phyloP scores from a whole-genome alignment of 2,329 filamentous ascomycete species.

The Xylariaceae sp. region DNA sequence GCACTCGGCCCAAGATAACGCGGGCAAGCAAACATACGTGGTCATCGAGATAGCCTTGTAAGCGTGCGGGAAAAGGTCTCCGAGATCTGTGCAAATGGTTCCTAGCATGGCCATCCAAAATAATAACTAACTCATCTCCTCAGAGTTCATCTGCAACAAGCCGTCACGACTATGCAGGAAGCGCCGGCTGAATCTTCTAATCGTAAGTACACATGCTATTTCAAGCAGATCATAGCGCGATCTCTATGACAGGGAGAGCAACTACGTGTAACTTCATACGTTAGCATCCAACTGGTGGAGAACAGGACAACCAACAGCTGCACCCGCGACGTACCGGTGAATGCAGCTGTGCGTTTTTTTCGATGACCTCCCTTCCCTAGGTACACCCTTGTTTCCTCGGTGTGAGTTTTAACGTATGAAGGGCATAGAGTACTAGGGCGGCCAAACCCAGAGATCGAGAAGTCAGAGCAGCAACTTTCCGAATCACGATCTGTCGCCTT shows the following conservation, averaged over 20 bases:
- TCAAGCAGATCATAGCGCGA: too few relatives aligned
- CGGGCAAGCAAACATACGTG: neutral
- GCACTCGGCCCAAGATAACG: neutral
- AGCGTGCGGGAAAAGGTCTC: too few relatives aligned
- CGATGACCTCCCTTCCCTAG: too few relatives aligned
- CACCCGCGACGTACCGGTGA: too few relatives aligned
- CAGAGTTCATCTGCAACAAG: conserved; percentile 17
- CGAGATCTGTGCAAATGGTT: conserved; percentile 1
- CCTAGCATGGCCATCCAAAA: neutral
- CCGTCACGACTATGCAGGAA: conserved; percentile 14
- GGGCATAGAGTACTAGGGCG: too few relatives aligned
- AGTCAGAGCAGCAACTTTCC: conserved; percentile 21
- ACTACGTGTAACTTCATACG: too few relatives aligned
- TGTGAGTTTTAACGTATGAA: neutral
- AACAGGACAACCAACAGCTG: too few relatives aligned
- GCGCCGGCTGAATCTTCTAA: neutral
- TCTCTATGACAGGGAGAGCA: too few relatives aligned
- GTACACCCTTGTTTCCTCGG: neutral
- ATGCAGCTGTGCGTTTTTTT: too few relatives aligned
- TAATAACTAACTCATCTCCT: neutral
- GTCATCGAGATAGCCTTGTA: conserved; percentile 8
- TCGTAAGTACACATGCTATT: too few relatives aligned
- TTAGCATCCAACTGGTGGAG: too few relatives aligned
- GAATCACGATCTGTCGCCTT: conserved; percentile 25
- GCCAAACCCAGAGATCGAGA: conserved; percentile 10